A percentile compares a stretch with the other conserved stretches of the same genome.
Conservation (phyloP, 2,329 filamentous ascomycete species). For the Penicillium sp. region DNA sequence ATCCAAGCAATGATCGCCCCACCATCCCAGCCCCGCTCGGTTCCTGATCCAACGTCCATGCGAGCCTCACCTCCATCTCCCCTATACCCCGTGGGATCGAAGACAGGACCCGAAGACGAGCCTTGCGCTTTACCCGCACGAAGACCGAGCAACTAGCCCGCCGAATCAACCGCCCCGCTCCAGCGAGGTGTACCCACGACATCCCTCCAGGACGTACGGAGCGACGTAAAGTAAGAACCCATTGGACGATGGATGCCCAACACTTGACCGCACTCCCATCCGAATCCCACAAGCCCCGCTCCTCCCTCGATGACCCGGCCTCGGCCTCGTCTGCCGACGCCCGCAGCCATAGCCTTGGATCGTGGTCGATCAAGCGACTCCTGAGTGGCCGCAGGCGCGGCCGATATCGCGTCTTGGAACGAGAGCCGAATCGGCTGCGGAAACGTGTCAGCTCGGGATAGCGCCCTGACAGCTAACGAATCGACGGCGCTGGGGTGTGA, state of each 20-base stretch:
- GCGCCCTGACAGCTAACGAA: not conserved
- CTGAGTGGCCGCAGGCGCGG: conserved; percentile 22
- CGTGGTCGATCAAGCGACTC: conserved; percentile 23
- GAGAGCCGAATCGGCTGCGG: conserved; percentile 25
- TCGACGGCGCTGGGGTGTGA: no score
- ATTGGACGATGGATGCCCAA: conserved; percentile 28
- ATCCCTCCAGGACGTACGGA: conserved; percentile 5
- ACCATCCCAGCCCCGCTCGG: conserved; percentile 11
- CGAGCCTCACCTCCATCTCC: no score
- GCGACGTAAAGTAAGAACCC: no score
- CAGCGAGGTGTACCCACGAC: not conserved
- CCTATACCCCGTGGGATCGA: no score
- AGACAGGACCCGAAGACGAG: no score
- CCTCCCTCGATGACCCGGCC: not conserved
- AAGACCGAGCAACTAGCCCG: no score
- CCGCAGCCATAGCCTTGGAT: conserved; percentile 3
- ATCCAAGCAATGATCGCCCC: conserved; percentile 6
- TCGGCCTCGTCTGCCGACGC: not conserved
- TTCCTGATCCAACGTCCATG: conserved; percentile 6
- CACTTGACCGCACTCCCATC: conserved; percentile 8
- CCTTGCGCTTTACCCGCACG: no score
- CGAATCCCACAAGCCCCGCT: conserved; percentile 6
- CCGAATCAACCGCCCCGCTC: not conserved
- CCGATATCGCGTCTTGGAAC: conserved; percentile 22
- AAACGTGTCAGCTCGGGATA: conserved; percentile 21